phyloP scores from a whole-genome alignment of 768 basidiomycete species.

The Boletellus sp. region DNA sequence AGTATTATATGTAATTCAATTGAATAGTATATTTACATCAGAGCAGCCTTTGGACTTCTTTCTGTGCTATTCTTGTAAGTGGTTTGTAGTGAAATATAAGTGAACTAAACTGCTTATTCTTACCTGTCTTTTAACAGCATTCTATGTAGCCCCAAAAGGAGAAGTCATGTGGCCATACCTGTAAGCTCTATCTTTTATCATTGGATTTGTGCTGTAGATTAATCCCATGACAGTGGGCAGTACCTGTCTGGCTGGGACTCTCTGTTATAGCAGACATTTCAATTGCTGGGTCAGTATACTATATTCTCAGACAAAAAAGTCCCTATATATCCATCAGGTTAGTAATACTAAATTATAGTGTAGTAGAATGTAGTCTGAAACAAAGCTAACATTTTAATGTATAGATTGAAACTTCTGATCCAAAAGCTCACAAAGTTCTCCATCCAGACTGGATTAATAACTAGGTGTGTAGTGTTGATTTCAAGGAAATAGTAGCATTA shows the following conservation, averaged over 20 bases:
- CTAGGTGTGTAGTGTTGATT: slow-evolving; percentile 11
- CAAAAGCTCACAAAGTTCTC: slow-evolving; percentile 15
- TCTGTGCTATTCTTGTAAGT: slow-evolving; percentile 14
- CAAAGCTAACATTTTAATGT: background rate
- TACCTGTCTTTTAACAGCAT: slow-evolving; percentile 1
- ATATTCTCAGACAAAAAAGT: slow-evolving; percentile 9
- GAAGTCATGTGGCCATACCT: background rate
- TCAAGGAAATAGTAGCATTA: background rate
- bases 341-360: background rate
- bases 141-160: background rate
- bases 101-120: background rate
- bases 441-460: slow-evolving; percentile 28
- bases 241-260: slow-evolving; percentile 19
- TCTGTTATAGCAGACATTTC: slow-evolving; percentile 19
- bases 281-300: slow-evolving; percentile 20
- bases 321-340: slow-evolving; percentile 13
- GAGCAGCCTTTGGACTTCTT: slow-evolving; percentile 16
- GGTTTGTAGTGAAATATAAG: background rate
- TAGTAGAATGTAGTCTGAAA: background rate
- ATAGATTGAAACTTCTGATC: slow-evolving; percentile 16
- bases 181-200: background rate
- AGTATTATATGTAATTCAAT: background rate
- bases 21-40: background rate
- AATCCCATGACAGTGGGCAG: slow-evolving; percentile 15
- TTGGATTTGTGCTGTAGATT: background rate